Evolutionary conservation across 352 stramenopile genomes (phyloP), one percentile per base, ranked within the genome.

Genomic region (Phytopythium vexans): DNA sequence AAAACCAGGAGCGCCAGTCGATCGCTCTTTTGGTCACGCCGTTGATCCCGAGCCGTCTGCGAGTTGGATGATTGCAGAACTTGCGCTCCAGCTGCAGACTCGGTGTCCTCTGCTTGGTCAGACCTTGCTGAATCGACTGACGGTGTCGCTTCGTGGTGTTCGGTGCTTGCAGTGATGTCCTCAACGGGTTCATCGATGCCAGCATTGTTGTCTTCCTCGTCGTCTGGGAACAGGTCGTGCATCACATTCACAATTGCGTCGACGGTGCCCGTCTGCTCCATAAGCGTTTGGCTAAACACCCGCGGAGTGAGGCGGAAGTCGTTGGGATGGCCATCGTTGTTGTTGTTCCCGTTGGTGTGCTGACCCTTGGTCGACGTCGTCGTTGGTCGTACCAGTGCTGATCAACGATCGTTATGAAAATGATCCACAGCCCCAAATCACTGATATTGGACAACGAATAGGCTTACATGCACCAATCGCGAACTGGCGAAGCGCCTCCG

Each of bases 221-320:
- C 71, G 12, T 89, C 75, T 7, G 77, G 73, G n/a, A 92, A 89
- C 8, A 92, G 49, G 38, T 86, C 72, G 47, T 88, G 79, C 51
- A 90, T 68, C 4, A 86, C 75, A 0, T 57, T 63, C 31, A 89
- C 73, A 50, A 89, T 72, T 6, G 70, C 62, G 36, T 89, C 74
- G 2, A 87, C 71, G 1, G 70, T 63, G 8, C 77, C 72, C 0
- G 76, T 89, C 45, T 88, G 73, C 48, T 87, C 77, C 59, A 92
- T 60, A 10, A 90, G 49, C 33, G 85, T 88, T 37, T 86, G 79
- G 35, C 76, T 86, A 33, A 86, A 82, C 12, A 83, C 70, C 0
- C 75, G 68, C 7, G 79, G 79, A 6, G 80, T 72, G 9, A 86
- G 41, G 12, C 82, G 76, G 12, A 87, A 60, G 46, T 92, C 82